Evolutionary conservation across 2,329 filamentous ascomycete species (phyloP).

Genomic region (Monosporascus cannonballus): DNA sequence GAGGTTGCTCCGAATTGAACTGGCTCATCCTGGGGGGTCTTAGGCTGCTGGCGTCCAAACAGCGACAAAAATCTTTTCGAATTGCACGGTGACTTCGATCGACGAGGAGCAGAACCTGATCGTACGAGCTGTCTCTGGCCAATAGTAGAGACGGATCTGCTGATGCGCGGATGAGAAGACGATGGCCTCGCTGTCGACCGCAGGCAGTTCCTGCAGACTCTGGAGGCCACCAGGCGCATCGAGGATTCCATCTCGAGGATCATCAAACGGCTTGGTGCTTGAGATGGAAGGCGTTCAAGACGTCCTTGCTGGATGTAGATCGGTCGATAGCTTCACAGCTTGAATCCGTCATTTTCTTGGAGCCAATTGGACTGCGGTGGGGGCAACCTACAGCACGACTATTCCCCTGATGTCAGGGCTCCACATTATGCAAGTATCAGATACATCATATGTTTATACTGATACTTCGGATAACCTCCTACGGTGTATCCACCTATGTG

Average conservation of each 20-base stretch:
- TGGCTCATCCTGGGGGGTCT: slow-evolving; percentile 12
- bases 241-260: slow-evolving; percentile 21
- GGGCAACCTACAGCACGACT: no score
- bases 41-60: slow-evolving; percentile 16
- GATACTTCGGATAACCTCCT: no score
- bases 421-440: no score
- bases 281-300: no score
- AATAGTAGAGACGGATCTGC: slow-evolving; percentile 15
- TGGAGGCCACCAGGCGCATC: slow-evolving; percentile 20
- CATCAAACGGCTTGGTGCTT: not conserved
- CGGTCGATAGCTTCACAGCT: no score
- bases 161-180: slow-evolving; percentile 9
- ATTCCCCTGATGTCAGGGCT: no score
- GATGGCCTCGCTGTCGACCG: slow-evolving; percentile 11
- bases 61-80: slow-evolving; percentile 20
- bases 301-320: no score
- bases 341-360: no score
- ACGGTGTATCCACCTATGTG: no score
- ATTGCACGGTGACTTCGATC: not conserved
- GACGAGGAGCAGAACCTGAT: slow-evolving; percentile 6
- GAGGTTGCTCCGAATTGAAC: slow-evolving; percentile 8
- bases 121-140: slow-evolving; percentile 5
- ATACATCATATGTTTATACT: no score
- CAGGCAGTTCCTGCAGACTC: slow-evolving; percentile 23
- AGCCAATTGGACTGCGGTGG: no score